Evolutionary conservation across 169 alveolate species (phyloP), one percentile per base, ranked within the genome.

Genomic region (Plasmodium yoelii): DNA sequence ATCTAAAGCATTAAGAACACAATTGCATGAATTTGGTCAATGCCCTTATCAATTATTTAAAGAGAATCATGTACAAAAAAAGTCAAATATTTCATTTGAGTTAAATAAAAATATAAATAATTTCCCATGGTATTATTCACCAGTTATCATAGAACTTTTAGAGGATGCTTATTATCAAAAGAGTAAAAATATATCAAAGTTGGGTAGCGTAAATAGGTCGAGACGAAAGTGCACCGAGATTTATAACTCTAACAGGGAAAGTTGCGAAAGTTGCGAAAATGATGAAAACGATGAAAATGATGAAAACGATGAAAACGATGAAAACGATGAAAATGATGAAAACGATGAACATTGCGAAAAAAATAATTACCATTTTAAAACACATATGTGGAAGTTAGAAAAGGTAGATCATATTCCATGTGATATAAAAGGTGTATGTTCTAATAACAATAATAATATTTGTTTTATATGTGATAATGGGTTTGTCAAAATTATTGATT

Each of bases 1-100:
- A 18, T 89, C 94, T 4, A 91, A 92, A 63, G 99, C 98, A 2
- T 69, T 94, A 9, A 92, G 94, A 73, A 96, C 94, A 10, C 96
- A 95, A 65, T 94, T 93, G 1, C 94, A 95, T 44, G 99, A 97
- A 80, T 97, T 96, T 65, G 99, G 99, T 0, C 98, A 96, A 75
- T 93, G 96, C 39, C 99, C 99, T 34, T 87, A 90, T 2, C 94
- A 94, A 80, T 92, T 97, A 39, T 97, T 97, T 75, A 92, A 84
- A 57, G 93, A 88, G 7, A 96, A 96, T 42, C 98, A 96, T 59
- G 96, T 97, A 3, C 28, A 71, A n/a, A 51, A 51, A 39, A 72
- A 87, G n/a, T 6, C 60, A 7, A n/a, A 26, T n/a, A 26, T 55
- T 0, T 13, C 57, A 6, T 64, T 84, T 47, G 10, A 51, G 3